Base-by-base conservation (phyloP, 106 monocot species). In the Xerophyta viscosa region DNA sequence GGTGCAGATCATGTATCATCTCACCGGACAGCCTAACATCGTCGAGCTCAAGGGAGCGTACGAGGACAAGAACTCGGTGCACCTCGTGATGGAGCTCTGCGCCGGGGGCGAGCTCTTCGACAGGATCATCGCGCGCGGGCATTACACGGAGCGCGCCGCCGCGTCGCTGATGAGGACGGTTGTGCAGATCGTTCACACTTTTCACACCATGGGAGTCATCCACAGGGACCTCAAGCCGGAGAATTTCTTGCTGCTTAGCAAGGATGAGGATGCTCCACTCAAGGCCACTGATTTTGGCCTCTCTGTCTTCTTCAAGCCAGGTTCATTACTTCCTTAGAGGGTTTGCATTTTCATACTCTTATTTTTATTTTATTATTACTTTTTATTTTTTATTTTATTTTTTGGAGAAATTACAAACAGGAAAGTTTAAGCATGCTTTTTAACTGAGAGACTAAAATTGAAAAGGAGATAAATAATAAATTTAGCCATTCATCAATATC, bases 241-340 rank as follows among this genome's bases (percentile, higher is more conserved):
- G 50, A 77, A 77, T 31, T 77, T 77, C 43, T 59, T 77, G 19
- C 46, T 77, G 43, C 41, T 77, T 20, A 71, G 43, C 66, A 66
- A 56, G 50, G 70, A 77, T 2, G 77, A 77, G 70, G 41, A 66
- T 19, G 54, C 77, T 13, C 74, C 74, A 2, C 74, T 74, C 50
- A 74, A 74, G 48, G 67, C 74, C 50, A 74, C 74, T 4, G 56
- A 77, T 45, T 77, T 77, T 44, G 77, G 77, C 10, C 70, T 77
- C 70, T 77, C 70, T 3, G 70, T 71, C n/a, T 77, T 77, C 70
- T 77, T 77, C 77, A 77, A 77, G 42, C 61, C 70, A 71, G 77
- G 77, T 76, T 30, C 17, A 10, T 17, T n/a, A n/a, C n/a, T n/a
- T n/a, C n/a, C n/a, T n/a, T n/a, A n/a, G n/a, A n/a, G n/a, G n/a